These are phyloP conservation scores for Phytophthora ohioensis DNA, from an alignment of 352 stramenopile genomes.

Conservation along the genomic window DNA sequence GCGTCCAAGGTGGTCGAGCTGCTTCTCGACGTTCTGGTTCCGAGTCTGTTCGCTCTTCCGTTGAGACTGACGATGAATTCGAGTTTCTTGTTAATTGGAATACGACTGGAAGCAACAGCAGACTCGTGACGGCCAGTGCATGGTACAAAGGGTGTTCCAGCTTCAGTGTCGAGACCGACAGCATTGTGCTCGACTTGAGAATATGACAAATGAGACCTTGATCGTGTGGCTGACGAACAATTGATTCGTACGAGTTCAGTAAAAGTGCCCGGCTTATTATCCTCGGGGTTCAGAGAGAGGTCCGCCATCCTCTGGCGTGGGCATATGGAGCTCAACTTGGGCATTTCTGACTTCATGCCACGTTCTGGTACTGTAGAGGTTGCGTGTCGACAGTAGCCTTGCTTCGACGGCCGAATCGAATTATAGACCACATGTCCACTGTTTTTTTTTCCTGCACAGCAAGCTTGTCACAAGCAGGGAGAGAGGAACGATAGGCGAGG, in stretches of 20 bases:
- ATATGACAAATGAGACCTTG: slow-evolving; percentile 17
- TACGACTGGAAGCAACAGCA: slow-evolving; percentile 27
- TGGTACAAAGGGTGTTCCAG: slow-evolving; percentile 16
- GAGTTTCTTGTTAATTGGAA: slow-evolving; percentile 21
- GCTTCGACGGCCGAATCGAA: not conserved
- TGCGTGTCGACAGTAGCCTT: slow-evolving; percentile 18
- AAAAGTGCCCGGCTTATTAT: slow-evolving; percentile 7
- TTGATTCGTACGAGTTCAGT: slow-evolving; percentile 1
- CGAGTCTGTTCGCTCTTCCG: slow-evolving; percentile 7
- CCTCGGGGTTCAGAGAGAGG: slow-evolving; percentile 19
- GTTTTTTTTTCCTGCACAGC: not conserved
- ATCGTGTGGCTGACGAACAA: slow-evolving; percentile 1
- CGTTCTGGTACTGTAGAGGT: slow-evolving; percentile 3
- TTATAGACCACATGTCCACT: not conserved
- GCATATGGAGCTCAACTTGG: slow-evolving; percentile 11
- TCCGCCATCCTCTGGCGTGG: slow-evolving; percentile 10
- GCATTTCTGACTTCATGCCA: slow-evolving; percentile 25
- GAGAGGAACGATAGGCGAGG: too few relatives aligned
- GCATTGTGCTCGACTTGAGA: slow-evolving; percentile 8
- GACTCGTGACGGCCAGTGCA: slow-evolving; percentile 15
- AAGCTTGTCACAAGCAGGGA: not conserved
- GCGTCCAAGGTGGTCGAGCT: slow-evolving; percentile 20
- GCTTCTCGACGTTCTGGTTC: slow-evolving; percentile 18
- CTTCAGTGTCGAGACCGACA: slow-evolving; percentile 27
- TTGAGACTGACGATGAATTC: not conserved